Evolutionary conservation across 225 moss, liverwort and hornwort species (phyloP), one percentile per base, ranked within the genome.

Genomic region (Asterella californica): DNA sequence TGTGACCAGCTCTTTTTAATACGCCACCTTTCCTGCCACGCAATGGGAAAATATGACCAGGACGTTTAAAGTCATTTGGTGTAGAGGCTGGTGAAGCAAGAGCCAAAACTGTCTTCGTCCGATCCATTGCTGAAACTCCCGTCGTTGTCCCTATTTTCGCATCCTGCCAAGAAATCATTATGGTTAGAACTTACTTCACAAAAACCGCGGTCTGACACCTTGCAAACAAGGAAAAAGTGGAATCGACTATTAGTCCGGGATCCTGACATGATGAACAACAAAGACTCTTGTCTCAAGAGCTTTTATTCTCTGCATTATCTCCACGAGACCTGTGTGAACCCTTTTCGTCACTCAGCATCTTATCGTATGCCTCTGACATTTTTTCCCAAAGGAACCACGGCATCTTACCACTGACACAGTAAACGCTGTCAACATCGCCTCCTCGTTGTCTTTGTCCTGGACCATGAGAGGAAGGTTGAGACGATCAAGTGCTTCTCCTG

Each of bases 41-140:
- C 76, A 97, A 80, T 32, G 94, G 97, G 70, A 99, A 99, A 60
- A 94, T 86, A 81, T 99, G 97, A 53, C 97, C 97, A 72, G 97
- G 94, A 32, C 90, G 91, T 78, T 87, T 90, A 71, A 99, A 91
- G 78, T 94, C 88, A 52, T 79, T 85, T 36, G 87, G 72, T 66
- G 74, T 72, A 61, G 93, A 86, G 77, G 82, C 83, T 33, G 89
- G 80, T 61, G 90, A 91, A 9, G 91, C 94, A 84, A 99, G 84
- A 67, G 83, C 80, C 80, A 83, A 70, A 37, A 99, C 92, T 42
- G 94, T 99, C 76, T 86, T 84, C 49, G 88, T 84, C 59, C 97
- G 86, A 84, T 99, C 94, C 36, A 75, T 69, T 50, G 97, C 94
- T 61, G 97, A 99, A 14, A 94, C 97, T 17, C 97, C 97, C 46